Conservation (phyloP, 768 basidiomycete genomes). For the Serendipita sp. region DNA sequence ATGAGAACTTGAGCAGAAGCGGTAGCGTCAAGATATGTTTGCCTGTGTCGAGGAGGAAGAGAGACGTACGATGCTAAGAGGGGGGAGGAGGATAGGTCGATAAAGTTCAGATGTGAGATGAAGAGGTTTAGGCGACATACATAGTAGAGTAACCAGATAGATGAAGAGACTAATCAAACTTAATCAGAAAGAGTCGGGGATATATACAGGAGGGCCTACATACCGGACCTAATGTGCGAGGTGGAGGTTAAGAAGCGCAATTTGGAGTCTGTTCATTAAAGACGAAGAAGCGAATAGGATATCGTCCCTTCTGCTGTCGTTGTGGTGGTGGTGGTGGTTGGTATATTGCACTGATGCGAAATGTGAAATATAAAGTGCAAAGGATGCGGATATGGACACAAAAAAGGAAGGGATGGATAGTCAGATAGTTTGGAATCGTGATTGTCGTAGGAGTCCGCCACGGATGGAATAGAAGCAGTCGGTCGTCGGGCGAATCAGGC, state of each 20-base stretch:
- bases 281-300: neutral
- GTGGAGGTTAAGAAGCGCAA: neutral
- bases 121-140: neutral
- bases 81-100: neutral
- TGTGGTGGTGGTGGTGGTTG: no score
- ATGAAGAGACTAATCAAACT: neutral
- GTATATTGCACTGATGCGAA: no score
- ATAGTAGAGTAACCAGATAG: neutral
- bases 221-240: neutral
- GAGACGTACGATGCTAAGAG: neutral
- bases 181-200: neutral
- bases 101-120: neutral
- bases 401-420: no score
- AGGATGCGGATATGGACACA: no score
- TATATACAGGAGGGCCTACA: neutral
- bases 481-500: no score
- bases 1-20: neutral
- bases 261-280: neutral
- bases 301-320: neutral
- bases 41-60: neutral
- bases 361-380: no score
- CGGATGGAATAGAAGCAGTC: no score
- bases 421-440: no score
- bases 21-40: neutral
- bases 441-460: no score